Conservation (phyloP, 768 basidiomycete species). For the Fibroporia radiculosa region DNA sequence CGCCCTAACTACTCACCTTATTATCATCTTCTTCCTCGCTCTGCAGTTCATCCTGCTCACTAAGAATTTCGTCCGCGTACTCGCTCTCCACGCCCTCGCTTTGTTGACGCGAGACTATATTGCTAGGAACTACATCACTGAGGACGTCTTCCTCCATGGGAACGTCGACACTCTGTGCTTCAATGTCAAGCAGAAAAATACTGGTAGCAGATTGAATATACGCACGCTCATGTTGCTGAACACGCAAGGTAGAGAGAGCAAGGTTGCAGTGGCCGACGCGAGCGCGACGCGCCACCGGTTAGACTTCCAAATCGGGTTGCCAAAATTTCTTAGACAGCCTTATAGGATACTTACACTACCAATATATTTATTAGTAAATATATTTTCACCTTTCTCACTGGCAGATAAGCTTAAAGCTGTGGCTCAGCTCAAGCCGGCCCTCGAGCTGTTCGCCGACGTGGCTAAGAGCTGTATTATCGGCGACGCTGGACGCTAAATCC, state of each 20-base stretch:
- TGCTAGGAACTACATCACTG: constrained; percentile 85
- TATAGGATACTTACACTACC: too few species aligned
- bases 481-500: too few species aligned
- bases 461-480: too few species aligned
- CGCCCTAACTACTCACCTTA: constrained; percentile 33
- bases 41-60: constrained; percentile 21
- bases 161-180: constrained; percentile 7
- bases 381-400: too few species aligned
- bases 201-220: background rate
- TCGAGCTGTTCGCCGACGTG: too few species aligned
- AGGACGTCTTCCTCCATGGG: constrained; percentile 71
- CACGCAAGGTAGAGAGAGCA: too few species aligned
- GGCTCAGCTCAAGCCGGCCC: too few species aligned
- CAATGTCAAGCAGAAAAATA: background rate
- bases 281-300: constrained; percentile 1
- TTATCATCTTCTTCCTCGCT: constrained; percentile 49
- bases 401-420: too few species aligned
- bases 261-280: background rate
- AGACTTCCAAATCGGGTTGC: too few species aligned
- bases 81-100: constrained; percentile 76
- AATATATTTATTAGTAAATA: too few species aligned
- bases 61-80: constrained; percentile 46
- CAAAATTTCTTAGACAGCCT: too few species aligned
- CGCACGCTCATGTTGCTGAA: too few species aligned
- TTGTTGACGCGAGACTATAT: constrained; percentile 79